These are phyloP conservation scores for Diaporthe citrichinensis DNA, from an alignment of 2,329 filamentous ascomycete species.

Conservation along the genomic window DNA sequence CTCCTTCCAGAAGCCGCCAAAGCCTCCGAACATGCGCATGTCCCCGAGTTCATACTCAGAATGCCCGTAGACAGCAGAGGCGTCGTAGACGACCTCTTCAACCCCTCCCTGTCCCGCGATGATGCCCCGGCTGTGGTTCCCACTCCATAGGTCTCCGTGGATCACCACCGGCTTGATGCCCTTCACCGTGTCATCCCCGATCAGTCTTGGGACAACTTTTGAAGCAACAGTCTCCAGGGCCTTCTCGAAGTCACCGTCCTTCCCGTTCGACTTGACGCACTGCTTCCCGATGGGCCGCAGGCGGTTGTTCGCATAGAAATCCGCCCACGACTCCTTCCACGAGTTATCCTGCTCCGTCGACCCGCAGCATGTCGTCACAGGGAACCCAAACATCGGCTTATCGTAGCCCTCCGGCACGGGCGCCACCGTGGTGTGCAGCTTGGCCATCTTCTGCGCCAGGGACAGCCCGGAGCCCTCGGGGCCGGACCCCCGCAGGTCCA, in stretches of 20 bases:
- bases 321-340: conserved; percentile 81
- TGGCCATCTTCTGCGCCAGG: conserved; percentile 83
- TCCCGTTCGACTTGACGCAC: conserved; percentile 73
- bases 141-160: conserved; percentile 95
- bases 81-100: conserved; percentile 87
- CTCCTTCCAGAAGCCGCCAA: conserved; percentile 81
- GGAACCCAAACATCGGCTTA: conserved; percentile 83
- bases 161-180: conserved; percentile 83
- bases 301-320: conserved; percentile 86
- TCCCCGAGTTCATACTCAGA: conserved; percentile 93
- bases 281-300: conserved; percentile 74
- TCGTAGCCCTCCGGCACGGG: conserved; percentile 72
- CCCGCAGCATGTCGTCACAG: conserved; percentile 87
- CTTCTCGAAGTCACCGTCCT: conserved; percentile 71
- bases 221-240: conserved; percentile 76
- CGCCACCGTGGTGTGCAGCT: conserved; percentile 82
- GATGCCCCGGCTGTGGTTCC: conserved; percentile 79
- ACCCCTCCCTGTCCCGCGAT: conserved; percentile 67
- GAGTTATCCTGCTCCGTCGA: conserved; percentile 85
- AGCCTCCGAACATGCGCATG: conserved; percentile 97
- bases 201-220: conserved; percentile 80
- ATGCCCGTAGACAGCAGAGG: conserved; percentile 86
- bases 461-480: conserved; percentile 64
- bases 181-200: conserved; percentile 76
- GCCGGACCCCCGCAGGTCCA: conserved; percentile 70